Evolutionary conservation across 768 basidiomycete genomes (phyloP).

Genomic region (Lentinula raphanica): DNA sequence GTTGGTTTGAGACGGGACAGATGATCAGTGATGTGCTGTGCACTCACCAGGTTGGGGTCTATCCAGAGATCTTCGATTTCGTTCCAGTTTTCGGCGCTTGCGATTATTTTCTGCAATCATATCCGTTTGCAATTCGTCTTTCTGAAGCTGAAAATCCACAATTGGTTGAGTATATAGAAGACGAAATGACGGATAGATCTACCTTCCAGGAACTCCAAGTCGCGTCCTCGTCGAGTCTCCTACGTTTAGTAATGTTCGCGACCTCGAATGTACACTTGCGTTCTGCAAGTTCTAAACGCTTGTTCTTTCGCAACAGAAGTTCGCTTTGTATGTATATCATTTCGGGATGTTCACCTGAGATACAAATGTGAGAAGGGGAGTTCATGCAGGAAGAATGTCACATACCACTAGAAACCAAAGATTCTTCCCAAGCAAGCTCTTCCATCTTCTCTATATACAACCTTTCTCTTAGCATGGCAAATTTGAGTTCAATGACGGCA

Average conservation of each 20-base stretch:
- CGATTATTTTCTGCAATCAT: constrained; percentile 89
- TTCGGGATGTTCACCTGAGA: constrained; percentile 79
- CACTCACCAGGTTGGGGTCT: constrained; percentile 67
- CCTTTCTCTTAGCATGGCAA: constrained; percentile 78
- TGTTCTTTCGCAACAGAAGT: constrained; percentile 71
- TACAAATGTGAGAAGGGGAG: constrained; percentile 2
- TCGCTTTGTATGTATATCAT: constrained; percentile 76
- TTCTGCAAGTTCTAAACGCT: constrained; percentile 76
- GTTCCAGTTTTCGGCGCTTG: constrained; percentile 78
- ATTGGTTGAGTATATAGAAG: not conserved
- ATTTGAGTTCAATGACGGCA: constrained; percentile 88
- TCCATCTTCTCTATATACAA: constrained; percentile 96
- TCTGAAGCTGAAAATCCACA: constrained; percentile 50
- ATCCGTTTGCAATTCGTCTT: constrained; percentile 76
- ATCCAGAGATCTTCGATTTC: constrained; percentile 76
- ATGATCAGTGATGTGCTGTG: not conserved
- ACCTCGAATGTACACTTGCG: constrained; percentile 67
- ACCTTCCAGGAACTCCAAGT: constrained; percentile 95
- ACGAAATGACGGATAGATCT: constrained; percentile 6
- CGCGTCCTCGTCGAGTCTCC: constrained; percentile 65
- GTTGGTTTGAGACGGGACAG: not conserved
- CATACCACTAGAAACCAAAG: constrained; percentile 71
- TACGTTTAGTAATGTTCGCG: constrained; percentile 53
- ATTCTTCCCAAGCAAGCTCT: constrained; percentile 82
- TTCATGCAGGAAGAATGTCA: constrained; percentile 10